A percentile compares a stretch with the other conserved stretches of the same genome.
Conservation (phyloP, 2,329 filamentous ascomycete species). For the Paraphoma chrysanthemicola region DNA sequence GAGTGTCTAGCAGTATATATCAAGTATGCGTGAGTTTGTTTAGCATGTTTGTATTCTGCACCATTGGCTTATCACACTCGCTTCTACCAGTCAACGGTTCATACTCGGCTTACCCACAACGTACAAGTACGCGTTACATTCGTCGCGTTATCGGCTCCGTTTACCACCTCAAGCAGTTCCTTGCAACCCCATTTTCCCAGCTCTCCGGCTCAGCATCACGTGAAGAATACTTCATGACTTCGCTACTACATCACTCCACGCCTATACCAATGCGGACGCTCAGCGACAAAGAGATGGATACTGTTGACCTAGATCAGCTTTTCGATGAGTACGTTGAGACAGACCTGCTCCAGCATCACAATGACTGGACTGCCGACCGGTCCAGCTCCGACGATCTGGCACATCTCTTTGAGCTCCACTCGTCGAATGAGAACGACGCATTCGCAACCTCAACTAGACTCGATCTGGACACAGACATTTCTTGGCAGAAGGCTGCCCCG, state of each 20-base stretch:
- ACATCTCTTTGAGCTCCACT: conserved; percentile 60
- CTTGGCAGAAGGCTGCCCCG: conserved; percentile 63
- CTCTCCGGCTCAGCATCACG: conserved; percentile 27
- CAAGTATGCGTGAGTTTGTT: conserved; percentile 36
- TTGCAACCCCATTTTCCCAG: conserved; percentile 19
- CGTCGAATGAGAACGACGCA: conserved; percentile 59
- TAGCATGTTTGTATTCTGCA: conserved; percentile 42
- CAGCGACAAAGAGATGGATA: conserved; percentile 60
- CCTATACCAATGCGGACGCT: conserved; percentile 53
- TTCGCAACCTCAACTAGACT: conserved; percentile 56
- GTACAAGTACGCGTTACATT: conserved; percentile 30
- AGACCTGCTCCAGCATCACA: conserved; percentile 58
- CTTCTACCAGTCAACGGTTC: conserved; percentile 30
- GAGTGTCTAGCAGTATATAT: conserved; percentile 43
- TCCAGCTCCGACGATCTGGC: conserved; percentile 58
- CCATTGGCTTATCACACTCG: conserved; percentile 37
- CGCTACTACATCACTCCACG: conserved; percentile 31
- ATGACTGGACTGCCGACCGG: conserved; percentile 56
- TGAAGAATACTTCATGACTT: conserved; percentile 37
- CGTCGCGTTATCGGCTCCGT: conserved; percentile 17
- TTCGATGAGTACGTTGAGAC: conserved; percentile 70
- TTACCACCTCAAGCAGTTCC: conserved; percentile 13
- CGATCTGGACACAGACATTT: conserved; percentile 57
- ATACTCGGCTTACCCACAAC: conserved; percentile 24
- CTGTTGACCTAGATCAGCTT: conserved; percentile 66